Evolutionary conservation across 352 stramenopile genomes (phyloP).

Genomic region (Phytophthora colocasiae): DNA sequence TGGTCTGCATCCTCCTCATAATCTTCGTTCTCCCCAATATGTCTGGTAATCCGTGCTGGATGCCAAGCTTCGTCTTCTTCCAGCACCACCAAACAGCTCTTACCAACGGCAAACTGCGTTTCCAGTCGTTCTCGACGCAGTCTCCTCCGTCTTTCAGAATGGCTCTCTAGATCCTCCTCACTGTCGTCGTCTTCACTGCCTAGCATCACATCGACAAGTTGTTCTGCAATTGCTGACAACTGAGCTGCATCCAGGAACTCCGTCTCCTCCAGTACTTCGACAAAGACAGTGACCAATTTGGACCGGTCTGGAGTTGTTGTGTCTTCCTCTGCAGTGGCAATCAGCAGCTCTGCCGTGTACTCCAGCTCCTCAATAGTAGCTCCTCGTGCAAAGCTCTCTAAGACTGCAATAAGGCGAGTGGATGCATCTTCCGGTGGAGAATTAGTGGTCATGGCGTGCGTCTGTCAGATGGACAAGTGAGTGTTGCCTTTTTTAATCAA

Average conservation of each 20-base stretch:
- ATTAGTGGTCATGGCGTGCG: slow-evolving; percentile 16
- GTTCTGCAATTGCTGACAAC: slow-evolving; percentile 24
- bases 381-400: slow-evolving; percentile 28
- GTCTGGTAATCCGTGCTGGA: slow-evolving; percentile 55
- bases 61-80: slow-evolving; percentile 82
- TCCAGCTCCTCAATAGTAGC: slow-evolving; percentile 55
- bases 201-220: slow-evolving; percentile 32
- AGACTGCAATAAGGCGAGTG: slow-evolving; percentile 26
- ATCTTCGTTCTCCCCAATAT: slow-evolving; percentile 36
- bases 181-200: slow-evolving; percentile 13
- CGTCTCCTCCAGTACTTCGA: slow-evolving; percentile 55
- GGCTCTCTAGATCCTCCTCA: slow-evolving; percentile 40
- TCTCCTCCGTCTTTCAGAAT: slow-evolving; percentile 13
- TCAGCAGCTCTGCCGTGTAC: slow-evolving; percentile 71
- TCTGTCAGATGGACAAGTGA: slow-evolving; percentile 19
- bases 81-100: slow-evolving; percentile 70
- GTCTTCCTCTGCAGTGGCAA: slow-evolving; percentile 55
- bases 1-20: slow-evolving; percentile 13
- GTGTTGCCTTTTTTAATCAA: background rate
- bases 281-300: slow-evolving; percentile 36
- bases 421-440: slow-evolving; percentile 27
- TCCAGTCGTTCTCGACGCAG: slow-evolving; percentile 39
- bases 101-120: slow-evolving; percentile 62
- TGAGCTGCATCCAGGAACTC: slow-evolving; percentile 43
- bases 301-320: slow-evolving; percentile 9